Percentiles rank a stretch among this genome's conserved stretches.
These are phyloP conservation scores for Beauveria sp. DNA, from an alignment of 2,329 filamentous ascomycete genomes.

Conservation along the genomic window DNA sequence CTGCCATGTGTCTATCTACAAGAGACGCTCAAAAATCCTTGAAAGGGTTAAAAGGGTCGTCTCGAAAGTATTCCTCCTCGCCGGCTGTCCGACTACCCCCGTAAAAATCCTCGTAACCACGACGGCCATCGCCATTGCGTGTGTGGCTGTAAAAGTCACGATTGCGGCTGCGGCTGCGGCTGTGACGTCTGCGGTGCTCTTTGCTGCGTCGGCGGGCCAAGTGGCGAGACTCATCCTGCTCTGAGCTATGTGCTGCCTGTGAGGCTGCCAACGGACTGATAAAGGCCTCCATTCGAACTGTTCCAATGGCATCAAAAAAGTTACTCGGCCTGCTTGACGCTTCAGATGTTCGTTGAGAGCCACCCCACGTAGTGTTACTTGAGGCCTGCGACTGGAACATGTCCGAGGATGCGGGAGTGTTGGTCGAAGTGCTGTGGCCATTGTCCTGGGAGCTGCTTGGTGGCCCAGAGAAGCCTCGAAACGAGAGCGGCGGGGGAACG, in stretches of 20 bases:
- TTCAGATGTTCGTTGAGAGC: conserved; percentile 47
- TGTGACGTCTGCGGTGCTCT: conserved; percentile 43
- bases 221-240: conserved; percentile 44
- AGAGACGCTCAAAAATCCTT: conserved; percentile 43
- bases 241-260: conserved; percentile 37
- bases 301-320: conserved; percentile 85
- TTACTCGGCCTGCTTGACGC: conserved; percentile 46
- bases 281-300: conserved; percentile 95
- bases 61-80: conserved; percentile 50
- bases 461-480: conserved; percentile 69
- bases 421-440: conserved; percentile 49
- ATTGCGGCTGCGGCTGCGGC: conserved; percentile 47
- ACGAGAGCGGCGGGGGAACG: conserved; percentile 62
- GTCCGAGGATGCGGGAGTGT: conserved; percentile 55
- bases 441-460: conserved; percentile 33
- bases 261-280: conserved; percentile 57
- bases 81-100: conserved; percentile 37
- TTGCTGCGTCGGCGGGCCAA: conserved; percentile 46
- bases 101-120: conserved; percentile 41
- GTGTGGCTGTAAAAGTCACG: conserved; percentile 47
- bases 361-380: conserved; percentile 35
- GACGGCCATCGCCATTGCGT: conserved; percentile 30
- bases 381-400: conserved; percentile 49
- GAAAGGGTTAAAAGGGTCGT: conserved; percentile 59
- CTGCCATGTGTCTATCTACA: not conserved